Evolutionary conservation across 352 stramenopile genomes (phyloP).

Genomic region (Pythium aphanidermatum): DNA sequence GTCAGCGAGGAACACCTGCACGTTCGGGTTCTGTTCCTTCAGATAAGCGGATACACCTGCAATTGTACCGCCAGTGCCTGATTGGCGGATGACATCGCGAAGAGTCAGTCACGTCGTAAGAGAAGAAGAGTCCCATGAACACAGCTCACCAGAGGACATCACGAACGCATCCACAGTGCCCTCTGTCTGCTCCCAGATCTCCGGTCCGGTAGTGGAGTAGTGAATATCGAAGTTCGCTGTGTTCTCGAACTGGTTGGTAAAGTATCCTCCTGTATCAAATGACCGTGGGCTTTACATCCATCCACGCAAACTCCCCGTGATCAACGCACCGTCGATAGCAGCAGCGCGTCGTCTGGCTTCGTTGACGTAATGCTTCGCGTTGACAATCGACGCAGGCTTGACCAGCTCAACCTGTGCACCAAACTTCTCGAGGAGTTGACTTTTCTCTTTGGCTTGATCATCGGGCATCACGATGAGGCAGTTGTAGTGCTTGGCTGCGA

Average conservation of each 20-base stretch:
- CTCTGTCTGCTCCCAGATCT: constrained; percentile 94
- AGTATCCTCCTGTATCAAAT: constrained; percentile 81
- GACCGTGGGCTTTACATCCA: too few relatives aligned
- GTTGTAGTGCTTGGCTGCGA: constrained; percentile 88
- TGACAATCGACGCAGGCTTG: constrained; percentile 93
- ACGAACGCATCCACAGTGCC: constrained; percentile 94
- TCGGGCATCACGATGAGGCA: constrained; percentile 98
- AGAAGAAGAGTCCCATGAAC: too few relatives aligned
- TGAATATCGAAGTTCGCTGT: constrained; percentile 93
- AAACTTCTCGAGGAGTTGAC: constrained; percentile 68
- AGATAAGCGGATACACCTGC: constrained; percentile 92
- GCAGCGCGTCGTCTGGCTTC: constrained; percentile 84
- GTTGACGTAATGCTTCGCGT: constrained; percentile 98
- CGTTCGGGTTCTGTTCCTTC: constrained; percentile 81
- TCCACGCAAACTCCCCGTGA: constrained; percentile 14
- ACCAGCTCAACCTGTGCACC: constrained; percentile 87
- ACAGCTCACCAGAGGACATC: constrained; percentile 90
- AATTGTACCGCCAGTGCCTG: constrained; percentile 95
- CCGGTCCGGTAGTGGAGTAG: constrained; percentile 91
- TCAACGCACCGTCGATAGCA: constrained; percentile 56
- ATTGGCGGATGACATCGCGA: too few relatives aligned
- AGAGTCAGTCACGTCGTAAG: too few relatives aligned
- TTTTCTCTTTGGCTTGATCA: constrained; percentile 94
- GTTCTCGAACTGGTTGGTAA: constrained; percentile 99
- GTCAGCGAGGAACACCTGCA: constrained; percentile 95